A percentile compares a stretch with the other conserved stretches of the same genome.
phyloP scores from a whole-genome alignment of 768 basidiomycete species.

The Daedalea quercina region DNA sequence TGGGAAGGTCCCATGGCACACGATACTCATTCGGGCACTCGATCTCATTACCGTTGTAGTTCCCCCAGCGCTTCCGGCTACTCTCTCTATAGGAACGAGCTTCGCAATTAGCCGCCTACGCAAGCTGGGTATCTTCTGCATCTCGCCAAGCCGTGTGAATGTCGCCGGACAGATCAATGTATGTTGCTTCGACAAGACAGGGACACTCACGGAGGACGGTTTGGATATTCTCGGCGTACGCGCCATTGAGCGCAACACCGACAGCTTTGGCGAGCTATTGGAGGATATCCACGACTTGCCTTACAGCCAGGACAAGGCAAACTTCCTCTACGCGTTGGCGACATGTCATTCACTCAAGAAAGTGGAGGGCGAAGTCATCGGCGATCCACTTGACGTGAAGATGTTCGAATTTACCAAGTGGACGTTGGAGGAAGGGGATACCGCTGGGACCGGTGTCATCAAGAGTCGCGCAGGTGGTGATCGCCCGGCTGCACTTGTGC shows the following conservation, averaged over 20 bases:
- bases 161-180: constrained; percentile 95
- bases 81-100: constrained; percentile 93
- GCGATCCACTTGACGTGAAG: constrained; percentile 93
- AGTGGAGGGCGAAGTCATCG: constrained; percentile 82
- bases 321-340: constrained; percentile 85
- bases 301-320: constrained; percentile 61
- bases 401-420: constrained; percentile 98
- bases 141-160: constrained; percentile 93
- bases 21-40: constrained; percentile 85
- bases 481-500: constrained; percentile 82
- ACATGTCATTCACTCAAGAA: constrained; percentile 96
- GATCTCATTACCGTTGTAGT: constrained; percentile 97
- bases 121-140: constrained; percentile 88
- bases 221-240: constrained; percentile 95
- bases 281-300: constrained; percentile 85
- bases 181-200: constrained; percentile 98
- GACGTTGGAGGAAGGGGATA: constrained; percentile 88
- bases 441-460: constrained; percentile 64
- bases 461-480: constrained; percentile 56
- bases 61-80: constrained; percentile 94
- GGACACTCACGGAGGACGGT: constrained; percentile 96
- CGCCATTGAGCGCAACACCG: constrained; percentile 65
- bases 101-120: constrained; percentile 89
- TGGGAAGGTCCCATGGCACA: constrained; percentile 75
- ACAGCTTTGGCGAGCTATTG: constrained; percentile 86